Base-by-base conservation (phyloP, 768 basidiomycete species). In the Sporobolomyces phaffii region DNA sequence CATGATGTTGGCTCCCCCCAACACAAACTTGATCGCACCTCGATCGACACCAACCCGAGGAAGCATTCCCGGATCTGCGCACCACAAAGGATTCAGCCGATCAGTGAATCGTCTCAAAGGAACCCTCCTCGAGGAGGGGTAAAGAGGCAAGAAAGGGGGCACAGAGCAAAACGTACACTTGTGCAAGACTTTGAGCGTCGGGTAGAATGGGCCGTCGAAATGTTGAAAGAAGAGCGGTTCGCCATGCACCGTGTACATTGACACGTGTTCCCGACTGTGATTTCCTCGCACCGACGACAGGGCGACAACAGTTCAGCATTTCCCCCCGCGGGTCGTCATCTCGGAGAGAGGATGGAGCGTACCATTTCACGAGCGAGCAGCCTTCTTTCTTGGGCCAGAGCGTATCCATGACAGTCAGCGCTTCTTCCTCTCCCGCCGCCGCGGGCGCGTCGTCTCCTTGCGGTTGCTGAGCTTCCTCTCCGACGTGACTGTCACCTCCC, bases 351-450 rank as follows among this genome's bases (percentile, higher is more conserved):
- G 22, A 2, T 11, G 4, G n/a, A 20, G 76, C 80, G 56, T 28
- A 92, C 94, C 96, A 98, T 81, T 98, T 98, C 67, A 92, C 90
- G 74, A 89, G 87, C 7, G 88, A 86, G 51, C 97, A 81, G 3
- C 87, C 83, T 81, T 97, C 94, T 82, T 98, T 99, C 88, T 98
- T 99, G 4, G 93, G 91, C 96, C 96, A 99, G 57, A 99, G 84
- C 73, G 84, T 84, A 76, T 99, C 96, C 34, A 98, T 80, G 3
- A 86, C 85, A 69, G 89, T 90, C 45, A 84, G 82, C 68, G 86
- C 70, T 17, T 65, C 74, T 13, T 69, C 71, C 3, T 67, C 74
- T 31, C 72, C 74, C 22, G 63, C 73, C 5, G 29, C 63, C 0
- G 28, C 65, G 3, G 50, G 63, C 7, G 50, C 75, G 8, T 71